phyloP scores from a whole-genome alignment of 345 rosid genomes.

The Reutealis trisperma region DNA sequence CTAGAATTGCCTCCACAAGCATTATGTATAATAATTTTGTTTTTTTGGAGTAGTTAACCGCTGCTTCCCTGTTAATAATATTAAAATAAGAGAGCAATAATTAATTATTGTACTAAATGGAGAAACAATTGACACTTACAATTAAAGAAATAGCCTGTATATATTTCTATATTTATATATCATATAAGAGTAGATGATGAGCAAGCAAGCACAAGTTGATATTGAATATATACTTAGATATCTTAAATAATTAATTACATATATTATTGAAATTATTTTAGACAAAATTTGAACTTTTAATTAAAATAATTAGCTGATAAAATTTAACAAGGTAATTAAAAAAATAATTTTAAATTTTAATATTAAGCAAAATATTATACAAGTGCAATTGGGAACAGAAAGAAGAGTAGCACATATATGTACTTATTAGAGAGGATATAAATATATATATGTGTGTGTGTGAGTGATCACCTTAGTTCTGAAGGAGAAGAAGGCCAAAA shows the following conservation, averaged over 20 bases:
- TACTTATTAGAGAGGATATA: too few relatives aligned
- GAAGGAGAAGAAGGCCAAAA: constrained; percentile 43
- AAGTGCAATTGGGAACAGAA: too few relatives aligned
- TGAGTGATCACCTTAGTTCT: constrained; percentile 26
- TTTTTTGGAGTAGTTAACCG: constrained; percentile 31
- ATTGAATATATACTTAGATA: too few relatives aligned
- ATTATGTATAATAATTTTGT: constrained; percentile 27
- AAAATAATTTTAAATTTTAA: too few relatives aligned
- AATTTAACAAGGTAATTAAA: too few relatives aligned
- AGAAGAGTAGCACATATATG: too few relatives aligned
- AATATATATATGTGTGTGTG: too few relatives aligned
- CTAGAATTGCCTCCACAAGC: constrained; percentile 37
- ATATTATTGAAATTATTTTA: too few relatives aligned
- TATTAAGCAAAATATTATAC: too few relatives aligned
- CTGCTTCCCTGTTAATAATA: constrained; percentile 29
- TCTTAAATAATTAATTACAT: too few relatives aligned
- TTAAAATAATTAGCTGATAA: background rate
- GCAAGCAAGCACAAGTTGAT: too few relatives aligned
- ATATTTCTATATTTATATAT: too few relatives aligned
- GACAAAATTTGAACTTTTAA: background rate
- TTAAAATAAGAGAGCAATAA: background rate
- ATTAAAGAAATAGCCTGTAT: background rate
- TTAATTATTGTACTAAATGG: background rate
- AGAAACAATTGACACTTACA: background rate
- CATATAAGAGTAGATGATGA: background rate